Conservation (phyloP, 345 rosid genomes). For the Jatropha curcas region DNA sequence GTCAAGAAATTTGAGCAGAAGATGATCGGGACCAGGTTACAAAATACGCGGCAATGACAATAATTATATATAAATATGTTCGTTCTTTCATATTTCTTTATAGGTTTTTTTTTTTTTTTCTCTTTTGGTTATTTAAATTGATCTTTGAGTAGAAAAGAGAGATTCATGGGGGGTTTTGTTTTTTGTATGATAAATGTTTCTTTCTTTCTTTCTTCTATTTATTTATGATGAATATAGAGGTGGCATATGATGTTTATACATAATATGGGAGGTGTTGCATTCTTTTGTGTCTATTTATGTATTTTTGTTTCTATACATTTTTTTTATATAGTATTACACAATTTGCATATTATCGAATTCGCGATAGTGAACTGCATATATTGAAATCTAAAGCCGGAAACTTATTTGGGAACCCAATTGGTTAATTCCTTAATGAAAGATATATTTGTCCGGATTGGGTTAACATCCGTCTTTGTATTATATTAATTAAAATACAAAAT, state of each 20-base stretch:
- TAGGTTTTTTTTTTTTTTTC: background rate
- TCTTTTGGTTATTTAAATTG: background rate
- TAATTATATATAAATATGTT: background rate
- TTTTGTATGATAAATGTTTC: slow-evolving; percentile 11
- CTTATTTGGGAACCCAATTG: no score
- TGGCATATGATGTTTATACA: background rate
- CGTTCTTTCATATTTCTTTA: background rate
- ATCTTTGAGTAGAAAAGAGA: slow-evolving; percentile 8
- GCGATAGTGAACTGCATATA: no score
- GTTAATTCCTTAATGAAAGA: no score
- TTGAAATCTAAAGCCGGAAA: no score
- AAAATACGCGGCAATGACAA: slow-evolving; percentile 65
- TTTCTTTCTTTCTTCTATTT: background rate
- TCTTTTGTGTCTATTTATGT: background rate
- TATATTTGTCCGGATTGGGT: no score
- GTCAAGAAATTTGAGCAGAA: slow-evolving; percentile 73
- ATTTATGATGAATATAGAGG: slow-evolving; percentile 8
- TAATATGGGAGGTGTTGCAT: slow-evolving; percentile 7
- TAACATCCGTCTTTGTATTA: no score
- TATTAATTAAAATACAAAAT: no score
- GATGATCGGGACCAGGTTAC: slow-evolving; percentile 61
- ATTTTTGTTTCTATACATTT: background rate
- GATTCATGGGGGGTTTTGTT: background rate
- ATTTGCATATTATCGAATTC: background rate
- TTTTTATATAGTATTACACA: background rate